A percentile compares a stretch with the other conserved stretches of the same genome.
These are phyloP conservation scores for Drosera capensis DNA, from an alignment of 148 eudicot species.

Conservation along the genomic window DNA sequence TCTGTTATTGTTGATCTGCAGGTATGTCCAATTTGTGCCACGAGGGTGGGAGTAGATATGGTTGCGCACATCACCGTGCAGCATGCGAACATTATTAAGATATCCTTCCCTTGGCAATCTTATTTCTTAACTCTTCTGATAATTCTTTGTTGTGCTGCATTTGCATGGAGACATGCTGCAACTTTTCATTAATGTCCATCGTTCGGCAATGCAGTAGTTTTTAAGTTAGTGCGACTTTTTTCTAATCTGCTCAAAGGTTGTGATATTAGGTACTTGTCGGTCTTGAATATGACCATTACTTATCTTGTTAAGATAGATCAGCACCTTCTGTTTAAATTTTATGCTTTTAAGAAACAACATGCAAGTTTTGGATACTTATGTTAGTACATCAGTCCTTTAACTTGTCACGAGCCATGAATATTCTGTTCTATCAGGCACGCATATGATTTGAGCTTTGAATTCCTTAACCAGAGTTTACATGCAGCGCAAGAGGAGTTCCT, in stretches of 20 bases:
- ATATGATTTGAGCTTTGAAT: conserved; percentile 19
- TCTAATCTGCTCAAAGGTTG: too few species aligned
- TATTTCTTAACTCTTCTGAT: neutral
- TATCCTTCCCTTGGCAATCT: conserved; percentile 96
- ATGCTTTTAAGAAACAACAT: too few species aligned
- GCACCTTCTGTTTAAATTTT: too few species aligned
- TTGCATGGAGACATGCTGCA: neutral
- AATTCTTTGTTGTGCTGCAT: neutral
- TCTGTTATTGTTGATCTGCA: conserved; percentile 26
- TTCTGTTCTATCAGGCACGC: too few species aligned
- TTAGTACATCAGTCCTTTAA: too few species aligned
- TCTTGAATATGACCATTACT: too few species aligned
- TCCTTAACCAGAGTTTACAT: conserved; percentile 74
- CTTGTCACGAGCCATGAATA: too few species aligned
- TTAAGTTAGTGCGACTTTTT: too few species aligned
- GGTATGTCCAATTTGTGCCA: conserved; percentile 93
- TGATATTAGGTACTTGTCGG: too few species aligned
- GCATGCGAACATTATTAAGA: conserved; percentile 81
- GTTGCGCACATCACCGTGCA: conserved; percentile 93
- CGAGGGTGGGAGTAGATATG: conserved; percentile 90
- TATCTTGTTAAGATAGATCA: too few species aligned
- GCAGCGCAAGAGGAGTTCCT: conserved; percentile 87
- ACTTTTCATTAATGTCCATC: neutral
- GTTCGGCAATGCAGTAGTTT: too few species aligned
- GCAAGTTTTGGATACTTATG: too few species aligned